phyloP scores from a whole-genome alignment of 1,284 basidiomycete genomes.

The Inonotus obliquus region DNA sequence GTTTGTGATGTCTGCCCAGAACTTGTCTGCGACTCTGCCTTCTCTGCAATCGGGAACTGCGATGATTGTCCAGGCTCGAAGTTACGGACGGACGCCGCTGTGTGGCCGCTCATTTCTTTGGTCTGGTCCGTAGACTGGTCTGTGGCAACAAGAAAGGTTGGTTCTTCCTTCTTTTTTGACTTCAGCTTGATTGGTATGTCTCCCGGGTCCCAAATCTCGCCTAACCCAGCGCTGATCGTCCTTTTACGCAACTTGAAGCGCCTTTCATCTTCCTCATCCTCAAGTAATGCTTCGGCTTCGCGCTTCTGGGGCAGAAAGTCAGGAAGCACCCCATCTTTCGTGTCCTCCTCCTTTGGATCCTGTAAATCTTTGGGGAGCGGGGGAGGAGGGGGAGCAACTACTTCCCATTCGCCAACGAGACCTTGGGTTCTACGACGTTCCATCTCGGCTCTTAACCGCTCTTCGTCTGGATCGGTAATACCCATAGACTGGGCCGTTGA shows the following conservation, averaged over 20 bases:
- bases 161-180: conserved; percentile 41
- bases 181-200: conserved; percentile 58
- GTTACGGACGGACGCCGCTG: background rate
- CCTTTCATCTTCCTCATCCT: conserved; percentile 38
- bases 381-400: conserved; percentile 44
- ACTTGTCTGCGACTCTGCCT: background rate
- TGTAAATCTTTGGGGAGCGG: conserved; percentile 23
- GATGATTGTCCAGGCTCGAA: background rate
- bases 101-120: background rate
- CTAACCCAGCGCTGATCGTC: conserved; percentile 49
- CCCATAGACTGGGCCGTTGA: conserved; percentile 82
- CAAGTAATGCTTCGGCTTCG: conserved; percentile 32
- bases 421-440: conserved; percentile 62
- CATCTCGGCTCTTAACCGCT: conserved; percentile 51
- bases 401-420: conserved; percentile 80
- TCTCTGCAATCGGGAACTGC: background rate
- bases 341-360: conserved; percentile 20
- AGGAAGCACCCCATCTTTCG: conserved; percentile 11
- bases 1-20: conserved; percentile 4
- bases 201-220: conserved; percentile 70
- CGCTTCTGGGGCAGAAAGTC: conserved; percentile 31
- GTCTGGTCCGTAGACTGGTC: no score
- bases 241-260: conserved; percentile 65
- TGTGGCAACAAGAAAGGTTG: conserved; percentile 2
- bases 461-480: conserved; percentile 68